These are phyloP conservation scores for Ligustrum vulgare DNA, from an alignment of 257 asterid genomes.

Conservation along the genomic window DNA sequence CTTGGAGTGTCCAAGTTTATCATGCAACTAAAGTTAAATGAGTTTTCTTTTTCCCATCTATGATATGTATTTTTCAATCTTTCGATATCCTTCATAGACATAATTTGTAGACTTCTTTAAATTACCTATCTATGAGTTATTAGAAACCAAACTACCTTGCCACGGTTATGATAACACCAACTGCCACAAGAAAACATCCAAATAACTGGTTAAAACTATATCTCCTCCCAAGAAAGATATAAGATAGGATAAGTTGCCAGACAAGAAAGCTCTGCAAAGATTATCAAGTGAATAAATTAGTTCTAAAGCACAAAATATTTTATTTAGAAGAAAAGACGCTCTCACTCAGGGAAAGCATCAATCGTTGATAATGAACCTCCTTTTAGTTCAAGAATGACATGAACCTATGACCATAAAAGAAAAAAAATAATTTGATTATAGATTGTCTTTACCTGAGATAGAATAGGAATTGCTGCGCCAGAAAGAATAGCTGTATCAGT, in stretches of 20 bases:
- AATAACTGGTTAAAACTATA: slow-evolving; percentile 76
- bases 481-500: slow-evolving; percentile 84
- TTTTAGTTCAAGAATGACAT: slow-evolving; percentile 3
- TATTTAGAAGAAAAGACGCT: slow-evolving; percentile 8
- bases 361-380: neutral
- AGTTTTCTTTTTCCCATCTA: neutral
- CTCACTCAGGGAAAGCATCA: slow-evolving; percentile 7
- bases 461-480: slow-evolving; percentile 89
- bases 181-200: slow-evolving; percentile 93
- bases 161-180: slow-evolving; percentile 86
- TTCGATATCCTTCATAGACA: neutral
- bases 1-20: slow-evolving; percentile 4
- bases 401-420: slow-evolving; percentile 5
- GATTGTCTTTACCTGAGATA: slow-evolving; percentile 73
- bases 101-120: neutral
- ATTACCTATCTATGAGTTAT: neutral
- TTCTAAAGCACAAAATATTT: slow-evolving; percentile 7
- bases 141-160: slow-evolving; percentile 62
- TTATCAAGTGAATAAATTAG: slow-evolving; percentile 28
- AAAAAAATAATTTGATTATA: slow-evolving; percentile 5
- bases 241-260: slow-evolving; percentile 96
- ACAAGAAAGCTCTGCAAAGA: slow-evolving; percentile 96
- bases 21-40: neutral
- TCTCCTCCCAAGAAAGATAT: slow-evolving; percentile 81
- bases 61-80: neutral